A percentile compares a stretch with the other conserved stretches of the same genome.
Conservation (phyloP, 257 asterid genomes). For the Capsicum baccatum region DNA sequence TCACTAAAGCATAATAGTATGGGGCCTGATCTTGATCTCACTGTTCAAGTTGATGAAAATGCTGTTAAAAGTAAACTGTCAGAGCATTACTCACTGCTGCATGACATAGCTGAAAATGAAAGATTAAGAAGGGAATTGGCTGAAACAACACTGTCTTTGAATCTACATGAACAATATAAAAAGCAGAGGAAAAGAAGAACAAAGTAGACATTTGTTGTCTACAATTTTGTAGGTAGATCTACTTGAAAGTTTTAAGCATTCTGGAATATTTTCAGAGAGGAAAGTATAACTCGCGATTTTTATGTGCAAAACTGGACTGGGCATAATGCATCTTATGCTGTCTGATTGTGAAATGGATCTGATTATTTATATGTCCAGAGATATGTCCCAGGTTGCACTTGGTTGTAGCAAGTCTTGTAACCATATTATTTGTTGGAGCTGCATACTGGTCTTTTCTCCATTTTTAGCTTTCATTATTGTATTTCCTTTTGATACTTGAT, state of each 20-base stretch:
- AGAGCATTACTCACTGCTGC: conserved; percentile 61
- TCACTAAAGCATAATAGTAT: conserved; percentile 28
- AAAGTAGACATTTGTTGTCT: conserved; percentile 16
- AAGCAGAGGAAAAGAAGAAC: conserved; percentile 59
- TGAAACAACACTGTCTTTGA: conserved; percentile 46
- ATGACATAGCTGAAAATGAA: conserved; percentile 73
- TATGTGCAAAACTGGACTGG: not conserved
- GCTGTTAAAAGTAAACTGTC: conserved; percentile 61
- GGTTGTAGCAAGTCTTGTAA: not conserved
- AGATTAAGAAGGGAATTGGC: conserved; percentile 72
- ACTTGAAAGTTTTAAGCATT: not conserved
- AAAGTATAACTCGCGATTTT: not conserved
- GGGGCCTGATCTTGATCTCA: conserved; percentile 35
- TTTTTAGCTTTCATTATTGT: no score
- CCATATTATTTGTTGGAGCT: not conserved
- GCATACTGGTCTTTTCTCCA: no score
- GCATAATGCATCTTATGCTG: not conserved
- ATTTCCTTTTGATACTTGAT: no score
- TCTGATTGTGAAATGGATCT: not conserved
- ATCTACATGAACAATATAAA: conserved; percentile 61
- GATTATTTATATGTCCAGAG: not conserved
- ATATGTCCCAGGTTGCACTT: not conserved
- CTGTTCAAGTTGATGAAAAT: conserved; percentile 44
- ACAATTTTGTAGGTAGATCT: conserved; percentile 24
- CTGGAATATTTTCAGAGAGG: not conserved